Conservation (phyloP, 495 filamentous ascomycete genomes). For the Tuber borchii region DNA sequence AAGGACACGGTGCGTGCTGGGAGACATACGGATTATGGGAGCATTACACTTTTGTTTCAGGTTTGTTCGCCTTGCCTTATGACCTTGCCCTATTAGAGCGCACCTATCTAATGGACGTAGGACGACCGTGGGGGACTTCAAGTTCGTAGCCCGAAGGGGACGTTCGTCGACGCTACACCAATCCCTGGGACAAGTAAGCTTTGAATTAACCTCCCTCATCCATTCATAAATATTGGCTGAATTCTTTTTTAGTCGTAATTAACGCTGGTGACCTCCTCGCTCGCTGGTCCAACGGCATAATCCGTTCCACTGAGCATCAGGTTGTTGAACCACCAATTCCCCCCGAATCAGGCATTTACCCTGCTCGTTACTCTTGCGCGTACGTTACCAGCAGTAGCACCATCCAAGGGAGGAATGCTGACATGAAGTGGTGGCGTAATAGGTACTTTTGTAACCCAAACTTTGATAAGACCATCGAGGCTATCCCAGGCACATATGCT, state of each 20-base stretch:
- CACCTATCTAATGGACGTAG: not conserved
- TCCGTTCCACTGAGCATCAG: slow-evolving; percentile 80
- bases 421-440: not conserved
- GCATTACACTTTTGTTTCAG: slow-evolving; percentile 83
- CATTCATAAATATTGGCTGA: not conserved
- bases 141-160: slow-evolving; percentile 67
- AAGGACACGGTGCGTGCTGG: slow-evolving; percentile 73
- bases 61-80: not conserved
- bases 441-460: slow-evolving; percentile 92
- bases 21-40: slow-evolving; percentile 84
- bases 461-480: slow-evolving; percentile 68
- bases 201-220: not conserved
- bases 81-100: not conserved
- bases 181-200: slow-evolving; percentile 58
- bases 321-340: slow-evolving; percentile 71
- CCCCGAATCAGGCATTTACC: slow-evolving; percentile 47
- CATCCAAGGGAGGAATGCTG: slow-evolving; percentile 4
- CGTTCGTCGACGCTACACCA: slow-evolving; percentile 76
- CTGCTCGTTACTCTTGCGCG: slow-evolving; percentile 62
- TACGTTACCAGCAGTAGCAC: slow-evolving; percentile 42
- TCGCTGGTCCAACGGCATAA: slow-evolving; percentile 83
- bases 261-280: slow-evolving; percentile 88
- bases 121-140: slow-evolving; percentile 76
- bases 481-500: slow-evolving; percentile 76
- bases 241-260: slow-evolving; percentile 55